Percentiles rank a stretch among this genome's conserved stretches.
These are phyloP conservation scores for Boletus rubroflammeus DNA, from an alignment of 768 basidiomycete genomes.

Conservation along the genomic window DNA sequence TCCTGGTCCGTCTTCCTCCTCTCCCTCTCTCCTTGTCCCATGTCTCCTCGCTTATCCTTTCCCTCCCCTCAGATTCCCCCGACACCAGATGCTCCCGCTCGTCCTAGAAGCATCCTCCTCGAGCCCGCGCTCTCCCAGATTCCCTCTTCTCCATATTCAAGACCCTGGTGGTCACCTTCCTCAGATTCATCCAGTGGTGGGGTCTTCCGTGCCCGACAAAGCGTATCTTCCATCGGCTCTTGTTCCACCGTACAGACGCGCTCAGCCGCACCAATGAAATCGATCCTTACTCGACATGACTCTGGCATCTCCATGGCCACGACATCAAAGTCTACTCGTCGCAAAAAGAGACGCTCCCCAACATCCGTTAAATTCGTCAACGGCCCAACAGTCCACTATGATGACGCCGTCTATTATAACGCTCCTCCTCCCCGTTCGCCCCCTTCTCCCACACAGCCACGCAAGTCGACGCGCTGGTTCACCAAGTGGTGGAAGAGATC, in stretches of 20 bases:
- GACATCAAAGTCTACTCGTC: conserved; percentile 24
- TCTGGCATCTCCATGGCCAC: conserved; percentile 45
- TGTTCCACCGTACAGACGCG: conserved; percentile 29
- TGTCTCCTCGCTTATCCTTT: conserved; percentile 6
- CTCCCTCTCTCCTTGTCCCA: background rate
- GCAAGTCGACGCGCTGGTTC: conserved; percentile 21
- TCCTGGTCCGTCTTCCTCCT: conserved; percentile 23
- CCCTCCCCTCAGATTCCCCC: conserved; percentile 23
- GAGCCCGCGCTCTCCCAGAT: conserved; percentile 13
- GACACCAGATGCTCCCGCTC: conserved; percentile 8
- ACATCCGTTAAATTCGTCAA: conserved; percentile 70
- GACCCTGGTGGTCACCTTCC: conserved; percentile 16
- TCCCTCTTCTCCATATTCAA: conserved; percentile 18
- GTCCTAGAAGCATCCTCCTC: conserved; percentile 29
- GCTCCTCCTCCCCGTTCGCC: conserved; percentile 15
- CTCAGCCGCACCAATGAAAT: conserved; percentile 38
- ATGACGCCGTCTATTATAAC: conserved; percentile 11
- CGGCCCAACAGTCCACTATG: conserved; percentile 57
- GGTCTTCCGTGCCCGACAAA: conserved; percentile 29
- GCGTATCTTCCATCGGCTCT: conserved; percentile 39
- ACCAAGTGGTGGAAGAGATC: conserved; percentile 27
- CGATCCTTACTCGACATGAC: conserved; percentile 53
- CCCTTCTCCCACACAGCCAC: conserved; percentile 9
- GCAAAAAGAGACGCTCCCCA: conserved; percentile 32
- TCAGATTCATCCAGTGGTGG: conserved; percentile 17